phyloP scores from a whole-genome alignment of 805 yeast genomes.

The Hanseniaspora hatyaiensis region DNA sequence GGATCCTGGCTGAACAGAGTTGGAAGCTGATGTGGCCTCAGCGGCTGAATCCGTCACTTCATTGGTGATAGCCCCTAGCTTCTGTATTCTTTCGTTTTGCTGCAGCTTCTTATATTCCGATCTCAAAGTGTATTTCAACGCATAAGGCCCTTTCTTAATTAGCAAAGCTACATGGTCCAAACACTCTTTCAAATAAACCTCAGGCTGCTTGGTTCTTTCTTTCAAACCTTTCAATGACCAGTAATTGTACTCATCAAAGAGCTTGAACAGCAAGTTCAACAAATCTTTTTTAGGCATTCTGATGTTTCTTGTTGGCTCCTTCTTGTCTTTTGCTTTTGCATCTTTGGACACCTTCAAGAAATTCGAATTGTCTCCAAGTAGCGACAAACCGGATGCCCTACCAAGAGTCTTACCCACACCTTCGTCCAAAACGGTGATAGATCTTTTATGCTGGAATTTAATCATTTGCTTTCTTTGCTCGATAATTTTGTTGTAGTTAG shows the following conservation, averaged over 20 bases:
- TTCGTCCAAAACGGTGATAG: constrained; percentile 58
- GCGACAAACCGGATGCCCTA: constrained; percentile 64
- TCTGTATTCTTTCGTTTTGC: constrained; percentile 64
- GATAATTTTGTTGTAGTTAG: constrained; percentile 55
- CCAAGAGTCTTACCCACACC: constrained; percentile 82
- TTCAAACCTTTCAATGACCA: constrained; percentile 92
- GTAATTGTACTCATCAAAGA: constrained; percentile 90
- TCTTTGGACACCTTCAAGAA: constrained; percentile 48
- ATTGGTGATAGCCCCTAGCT: constrained; percentile 40
- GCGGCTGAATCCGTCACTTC: constrained; percentile 21
- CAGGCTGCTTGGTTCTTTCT: constrained; percentile 93
- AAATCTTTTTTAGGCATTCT: constrained; percentile 89
- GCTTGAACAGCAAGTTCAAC: constrained; percentile 72
- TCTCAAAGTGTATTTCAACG: constrained; percentile 77
- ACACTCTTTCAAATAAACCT: constrained; percentile 79
- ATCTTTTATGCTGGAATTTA: constrained; percentile 43
- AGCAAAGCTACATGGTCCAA: constrained; percentile 79
- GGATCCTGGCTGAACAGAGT: not conserved
- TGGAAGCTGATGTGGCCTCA: not conserved
- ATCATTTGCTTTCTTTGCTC: constrained; percentile 42
- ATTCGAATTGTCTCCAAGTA: constrained; percentile 58
- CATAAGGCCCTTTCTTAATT: constrained; percentile 91
- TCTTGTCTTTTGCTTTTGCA: constrained; percentile 34
- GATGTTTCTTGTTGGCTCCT: constrained; percentile 58
- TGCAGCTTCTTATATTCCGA: constrained; percentile 75